These are phyloP conservation scores for Botrytis porri DNA, from an alignment of 2,329 filamentous ascomycete species.

Conservation along the genomic window DNA sequence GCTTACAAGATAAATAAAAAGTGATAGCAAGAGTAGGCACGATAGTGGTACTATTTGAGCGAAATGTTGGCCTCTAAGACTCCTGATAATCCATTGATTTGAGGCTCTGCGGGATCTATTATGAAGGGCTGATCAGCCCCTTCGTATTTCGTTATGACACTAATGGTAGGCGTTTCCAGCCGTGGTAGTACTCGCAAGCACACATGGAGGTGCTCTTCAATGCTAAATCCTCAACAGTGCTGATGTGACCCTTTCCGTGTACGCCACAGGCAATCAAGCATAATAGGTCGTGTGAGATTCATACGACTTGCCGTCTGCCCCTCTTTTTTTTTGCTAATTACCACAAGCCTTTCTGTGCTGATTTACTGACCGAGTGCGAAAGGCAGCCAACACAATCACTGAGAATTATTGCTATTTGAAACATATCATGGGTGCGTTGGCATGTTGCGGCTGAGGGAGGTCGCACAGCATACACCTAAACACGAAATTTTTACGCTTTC, in stretches of 20 bases:
- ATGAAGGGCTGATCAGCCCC: neutral
- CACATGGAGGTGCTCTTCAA: neutral
- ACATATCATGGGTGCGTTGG: neutral
- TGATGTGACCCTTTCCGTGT: neutral
- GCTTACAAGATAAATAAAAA: neutral
- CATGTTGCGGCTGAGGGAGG: neutral
- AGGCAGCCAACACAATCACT: neutral
- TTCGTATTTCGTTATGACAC: neutral
- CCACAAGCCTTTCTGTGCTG: neutral
- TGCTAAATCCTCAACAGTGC: neutral
- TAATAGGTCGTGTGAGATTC: neutral
- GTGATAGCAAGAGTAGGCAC: neutral
- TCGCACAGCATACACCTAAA: neutral
- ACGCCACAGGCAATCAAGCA: neutral
- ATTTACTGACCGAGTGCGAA: neutral
- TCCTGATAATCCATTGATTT: neutral
- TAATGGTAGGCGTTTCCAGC: neutral
- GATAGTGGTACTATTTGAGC: neutral
- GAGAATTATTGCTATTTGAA: neutral
- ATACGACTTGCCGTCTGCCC: neutral
- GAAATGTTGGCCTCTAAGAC: neutral
- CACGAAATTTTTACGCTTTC: neutral
- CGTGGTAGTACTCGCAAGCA: neutral
- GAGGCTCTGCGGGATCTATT: neutral
- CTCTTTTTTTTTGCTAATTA: neutral